Conservation (phyloP, 352 stramenopile species). For the Phytophthora fragariaefolia region DNA sequence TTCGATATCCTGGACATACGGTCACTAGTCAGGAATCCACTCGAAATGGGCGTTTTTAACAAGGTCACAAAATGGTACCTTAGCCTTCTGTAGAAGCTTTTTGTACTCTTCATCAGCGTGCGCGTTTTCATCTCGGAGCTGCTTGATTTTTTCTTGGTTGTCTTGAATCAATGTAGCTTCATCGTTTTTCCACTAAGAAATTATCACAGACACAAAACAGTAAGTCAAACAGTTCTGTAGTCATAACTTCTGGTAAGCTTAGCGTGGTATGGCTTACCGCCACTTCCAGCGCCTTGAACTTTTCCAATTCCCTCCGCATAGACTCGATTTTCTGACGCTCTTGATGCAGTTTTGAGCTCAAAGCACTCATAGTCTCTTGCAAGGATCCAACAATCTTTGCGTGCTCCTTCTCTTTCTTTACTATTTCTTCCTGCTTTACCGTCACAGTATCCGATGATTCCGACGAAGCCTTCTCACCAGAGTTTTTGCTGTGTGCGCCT, state of each 20-base stretch:
- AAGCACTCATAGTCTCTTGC: conserved; percentile 42
- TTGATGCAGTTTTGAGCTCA: conserved; percentile 57
- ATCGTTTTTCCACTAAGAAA: conserved; percentile 64
- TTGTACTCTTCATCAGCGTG: conserved; percentile 58
- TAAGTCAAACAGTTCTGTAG: background rate
- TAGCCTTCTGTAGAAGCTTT: conserved; percentile 62
- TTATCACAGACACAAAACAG: too few species aligned
- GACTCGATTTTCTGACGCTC: conserved; percentile 51
- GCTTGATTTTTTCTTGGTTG: conserved; percentile 61
- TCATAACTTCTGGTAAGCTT: background rate
- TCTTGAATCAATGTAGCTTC: conserved; percentile 57
- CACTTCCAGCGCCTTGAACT: conserved; percentile 61
- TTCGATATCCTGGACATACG: conserved; percentile 56
- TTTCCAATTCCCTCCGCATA: conserved; percentile 64
- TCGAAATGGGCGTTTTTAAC: too few species aligned
- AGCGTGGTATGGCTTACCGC: conserved; percentile 51
- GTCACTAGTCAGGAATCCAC: too few species aligned
- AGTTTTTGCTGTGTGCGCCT: conserved; percentile 29
- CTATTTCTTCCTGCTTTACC: conserved; percentile 44
- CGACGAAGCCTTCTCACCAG: conserved; percentile 15
- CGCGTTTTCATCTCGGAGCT: conserved; percentile 70
- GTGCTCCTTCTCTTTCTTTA: conserved; percentile 41
- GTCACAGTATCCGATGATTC: conserved; percentile 13
- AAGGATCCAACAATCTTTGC: conserved; percentile 44
- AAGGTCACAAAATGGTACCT: conserved; percentile 36